Evolutionary conservation across 495 filamentous ascomycete genomes (phyloP), one percentile per base, ranked within the genome.

Genomic region (Astrocystis sublimbata): DNA sequence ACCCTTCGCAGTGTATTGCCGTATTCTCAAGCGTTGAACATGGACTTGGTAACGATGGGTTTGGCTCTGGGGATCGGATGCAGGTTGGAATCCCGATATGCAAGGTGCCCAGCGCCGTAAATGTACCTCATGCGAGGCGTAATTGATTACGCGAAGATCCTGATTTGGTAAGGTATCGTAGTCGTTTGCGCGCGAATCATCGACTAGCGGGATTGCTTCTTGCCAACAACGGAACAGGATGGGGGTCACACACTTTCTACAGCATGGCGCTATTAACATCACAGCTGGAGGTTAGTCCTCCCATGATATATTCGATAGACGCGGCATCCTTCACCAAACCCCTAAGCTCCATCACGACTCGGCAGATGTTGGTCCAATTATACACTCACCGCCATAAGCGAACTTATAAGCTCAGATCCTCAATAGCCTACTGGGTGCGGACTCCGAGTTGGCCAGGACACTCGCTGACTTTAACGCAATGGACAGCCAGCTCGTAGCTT

Each of bases 1-100:
- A 43, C 33, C 3, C 23, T 43, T 61, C 58, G 58, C 58, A 50
- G 58, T 52, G 12, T 61, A 53, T 61, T 61, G 58, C 58, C 58
- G 4, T 38, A n/a, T 33, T 52, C 36, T 17, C 4, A 6, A 15
- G 51, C 15, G 33, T 26, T 24, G 17, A 15, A 31, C 4, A 1
- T 8, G 23, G 12, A 35, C 40, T 26, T 10, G 54, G 38, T 24
- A 58, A 49, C 31, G 31, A 49, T 24, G 30, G 42, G 12, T 17
- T 17, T 47, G 5, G 6, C 36, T 8, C 21, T 31, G 31, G 17
- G 26, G 19, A 58, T 28, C 56, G 42, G 43, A 49, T 58, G 56
- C 42, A 47, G 30, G 56, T 19, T 49, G 28, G 9, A 28, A 35
- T 49, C 42, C 41, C 41, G 42, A 36, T 41, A 49, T 49, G 57